Evolutionary conservation across 768 basidiomycete genomes (phyloP).

Genomic region (Terana coerulea): DNA sequence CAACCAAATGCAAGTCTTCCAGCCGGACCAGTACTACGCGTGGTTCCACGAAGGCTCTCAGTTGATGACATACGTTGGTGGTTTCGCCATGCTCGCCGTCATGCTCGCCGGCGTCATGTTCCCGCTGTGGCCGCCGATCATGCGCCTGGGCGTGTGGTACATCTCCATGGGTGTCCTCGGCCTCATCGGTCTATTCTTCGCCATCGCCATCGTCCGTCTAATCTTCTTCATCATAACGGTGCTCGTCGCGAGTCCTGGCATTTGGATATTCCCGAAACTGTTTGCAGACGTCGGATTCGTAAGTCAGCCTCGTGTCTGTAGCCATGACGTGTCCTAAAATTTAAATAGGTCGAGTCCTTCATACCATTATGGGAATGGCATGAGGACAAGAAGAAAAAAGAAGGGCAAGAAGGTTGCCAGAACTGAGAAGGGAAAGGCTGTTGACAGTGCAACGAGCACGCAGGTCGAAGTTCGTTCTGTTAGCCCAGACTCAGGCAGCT

Average conservation of each 20-base stretch:
- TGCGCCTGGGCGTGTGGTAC: constrained; percentile 96
- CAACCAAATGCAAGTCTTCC: constrained; percentile 76
- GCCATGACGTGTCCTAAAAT: neutral
- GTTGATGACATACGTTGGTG: constrained; percentile 89
- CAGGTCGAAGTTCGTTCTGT: constrained; percentile 19
- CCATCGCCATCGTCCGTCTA: constrained; percentile 81
- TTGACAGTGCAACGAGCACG: constrained; percentile 11
- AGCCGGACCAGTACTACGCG: constrained; percentile 81
- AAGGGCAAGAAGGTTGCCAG: constrained; percentile 52
- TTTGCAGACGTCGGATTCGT: constrained; percentile 99
- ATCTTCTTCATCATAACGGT: constrained; percentile 95
- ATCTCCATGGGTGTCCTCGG: constrained; percentile 85
- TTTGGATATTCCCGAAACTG: constrained; percentile 98
- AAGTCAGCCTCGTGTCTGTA: constrained; percentile 34
- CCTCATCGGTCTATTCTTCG: constrained; percentile 88
- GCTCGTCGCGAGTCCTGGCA: constrained; percentile 81
- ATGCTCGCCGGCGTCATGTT: constrained; percentile 99
- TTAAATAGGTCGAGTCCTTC: constrained; percentile 88
- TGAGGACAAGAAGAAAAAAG: constrained; percentile 65
- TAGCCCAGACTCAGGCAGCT: constrained; percentile 24
- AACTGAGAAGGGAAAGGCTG: constrained; percentile 33
- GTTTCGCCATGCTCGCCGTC: constrained; percentile 84
- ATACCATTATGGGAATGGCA: constrained; percentile 98
- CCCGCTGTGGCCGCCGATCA: constrained; percentile 93
- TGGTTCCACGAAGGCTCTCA: constrained; percentile 98